A percentile compares a stretch with the other conserved stretches of the same genome.
Evolutionary conservation across 176 grass and related monocot species (phyloP).

Genomic region (Urochloa ruziziensis): DNA sequence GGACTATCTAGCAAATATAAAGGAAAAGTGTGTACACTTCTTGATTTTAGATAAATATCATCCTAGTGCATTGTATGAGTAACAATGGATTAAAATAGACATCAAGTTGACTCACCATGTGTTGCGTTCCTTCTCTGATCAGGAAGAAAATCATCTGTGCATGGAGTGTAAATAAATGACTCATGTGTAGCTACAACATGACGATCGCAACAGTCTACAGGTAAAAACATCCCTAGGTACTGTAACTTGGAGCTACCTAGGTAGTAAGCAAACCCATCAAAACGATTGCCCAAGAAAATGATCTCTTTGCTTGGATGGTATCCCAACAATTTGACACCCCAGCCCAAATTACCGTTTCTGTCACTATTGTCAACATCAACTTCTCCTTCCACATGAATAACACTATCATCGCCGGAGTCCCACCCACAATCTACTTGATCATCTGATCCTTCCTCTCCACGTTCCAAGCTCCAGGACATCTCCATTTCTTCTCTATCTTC

Average conservation of each 20-base stretch:
- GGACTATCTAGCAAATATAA: not conserved
- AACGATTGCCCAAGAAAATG: not conserved
- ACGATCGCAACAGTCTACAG: not conserved
- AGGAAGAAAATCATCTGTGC: not conserved
- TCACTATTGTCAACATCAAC: not conserved
- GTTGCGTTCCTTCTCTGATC: no score
- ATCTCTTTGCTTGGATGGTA: slow-evolving; percentile 19
- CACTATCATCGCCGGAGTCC: slow-evolving; percentile 12
- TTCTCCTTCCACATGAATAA: not conserved
- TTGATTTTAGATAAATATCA: not conserved
- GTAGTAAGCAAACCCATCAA: slow-evolving; percentile 2
- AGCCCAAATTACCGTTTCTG: no score
- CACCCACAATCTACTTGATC: not conserved
- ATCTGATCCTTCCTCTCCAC: not conserved
- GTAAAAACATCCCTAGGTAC: not conserved
- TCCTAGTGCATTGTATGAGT: not conserved
- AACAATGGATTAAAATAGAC: not conserved
- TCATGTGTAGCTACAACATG: not conserved
- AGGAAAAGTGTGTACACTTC: not conserved
- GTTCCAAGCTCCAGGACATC: not conserved
- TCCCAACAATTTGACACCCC: not conserved
- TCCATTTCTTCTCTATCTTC: not conserved
- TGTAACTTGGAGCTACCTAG: not conserved
- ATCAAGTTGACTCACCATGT: not conserved
- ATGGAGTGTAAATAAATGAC: slow-evolving; percentile 15